Base-by-base conservation (phyloP, 108 stramenopile species). In the Conticribra weissflogii region DNA sequence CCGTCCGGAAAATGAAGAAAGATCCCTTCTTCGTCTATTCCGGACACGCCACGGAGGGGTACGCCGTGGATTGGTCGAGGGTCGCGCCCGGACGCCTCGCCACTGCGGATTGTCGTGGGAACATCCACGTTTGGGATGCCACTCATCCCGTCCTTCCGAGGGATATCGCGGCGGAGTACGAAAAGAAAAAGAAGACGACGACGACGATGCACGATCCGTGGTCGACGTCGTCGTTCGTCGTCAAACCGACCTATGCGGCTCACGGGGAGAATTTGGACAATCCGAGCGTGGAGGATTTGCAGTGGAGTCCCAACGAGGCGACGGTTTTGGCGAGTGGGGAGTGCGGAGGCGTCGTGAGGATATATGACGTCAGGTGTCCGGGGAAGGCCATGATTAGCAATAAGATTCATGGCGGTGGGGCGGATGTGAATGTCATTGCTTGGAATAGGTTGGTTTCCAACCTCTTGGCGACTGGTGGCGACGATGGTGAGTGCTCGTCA, bases 371-470 rank as follows among this genome's bases (percentile, higher is more conserved):
- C 18, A 83, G 98, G 12, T 89, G 91, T 45, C 83, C 87, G 48
- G 63, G 77, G 56, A 66, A 79, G 27, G 67, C 95, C 72, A 98
- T 98, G 95, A 74, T 97, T 18, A 77, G 83, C 34, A 80, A 87
- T 56, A 78, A 89, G 54, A 88, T 90, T 19, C 87, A 90, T 57
- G 71, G 76, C 34, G 81, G 74, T 46, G 74, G 81, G 12, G 71
- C 87, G 9, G 98, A 99, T 80, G 94, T 99, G 27, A 99, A 99
- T 78, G 98, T 98, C 17, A 79, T 97, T 50, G 83, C 83, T 54
- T 99, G 98, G 98, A 99, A 99, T 83, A 54, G 71, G 12, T 72
- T 83, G 63, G 96, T 98, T 2, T 68, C 86, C 21, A 98, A 97
- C 67, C 86, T 99, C 16, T 72, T 99, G 56, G 97, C 96, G 1